phyloP scores from a whole-genome alignment of 1,284 basidiomycete genomes.

The Tremellales sp. region DNA sequence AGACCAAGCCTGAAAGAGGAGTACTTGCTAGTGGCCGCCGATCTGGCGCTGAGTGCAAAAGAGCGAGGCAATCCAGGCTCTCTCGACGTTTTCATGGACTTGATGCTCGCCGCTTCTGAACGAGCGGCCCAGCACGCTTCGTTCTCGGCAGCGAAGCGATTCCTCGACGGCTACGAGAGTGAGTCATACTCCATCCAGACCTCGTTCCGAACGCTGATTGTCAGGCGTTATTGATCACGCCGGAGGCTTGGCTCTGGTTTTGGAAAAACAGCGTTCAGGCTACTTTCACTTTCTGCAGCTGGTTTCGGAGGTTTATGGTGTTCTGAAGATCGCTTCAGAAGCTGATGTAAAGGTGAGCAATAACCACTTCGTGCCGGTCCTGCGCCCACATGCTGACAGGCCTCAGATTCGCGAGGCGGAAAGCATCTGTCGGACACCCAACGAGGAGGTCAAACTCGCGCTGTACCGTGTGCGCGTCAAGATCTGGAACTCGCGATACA shows the following conservation, averaged over 20 bases:
- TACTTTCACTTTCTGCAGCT: conserved; percentile 20
- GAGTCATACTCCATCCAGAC: background rate
- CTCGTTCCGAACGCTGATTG: background rate
- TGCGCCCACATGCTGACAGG: background rate
- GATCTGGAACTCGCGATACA: background rate
- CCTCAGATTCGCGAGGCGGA: background rate
- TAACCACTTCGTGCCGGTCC: too few species aligned
- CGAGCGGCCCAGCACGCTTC: conserved; percentile 16
- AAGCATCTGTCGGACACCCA: background rate
- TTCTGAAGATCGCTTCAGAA: conserved; percentile 19
- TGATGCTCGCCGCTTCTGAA: conserved; percentile 20
- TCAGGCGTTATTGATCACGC: conserved; percentile 15
- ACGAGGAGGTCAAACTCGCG: background rate
- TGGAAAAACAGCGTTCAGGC: conserved; percentile 7
- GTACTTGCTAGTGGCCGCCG: conserved; percentile 32
- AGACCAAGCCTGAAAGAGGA: conserved; percentile 12
- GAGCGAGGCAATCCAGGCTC: conserved; percentile 5
- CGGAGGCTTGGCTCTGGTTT: conserved; percentile 19
- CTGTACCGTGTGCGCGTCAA: background rate
- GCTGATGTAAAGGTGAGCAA: conserved; percentile 17
- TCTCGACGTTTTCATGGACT: conserved; percentile 9
- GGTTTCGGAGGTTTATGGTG: conserved; percentile 18
- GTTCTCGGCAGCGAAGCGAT: conserved; percentile 17
- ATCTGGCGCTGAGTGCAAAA: conserved; percentile 24
- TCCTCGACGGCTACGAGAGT: conserved; percentile 17